These are phyloP conservation scores for Candida pseudoviswanathii DNA, from an alignment of 1,139 yeast genomes.

Conservation along the genomic window DNA sequence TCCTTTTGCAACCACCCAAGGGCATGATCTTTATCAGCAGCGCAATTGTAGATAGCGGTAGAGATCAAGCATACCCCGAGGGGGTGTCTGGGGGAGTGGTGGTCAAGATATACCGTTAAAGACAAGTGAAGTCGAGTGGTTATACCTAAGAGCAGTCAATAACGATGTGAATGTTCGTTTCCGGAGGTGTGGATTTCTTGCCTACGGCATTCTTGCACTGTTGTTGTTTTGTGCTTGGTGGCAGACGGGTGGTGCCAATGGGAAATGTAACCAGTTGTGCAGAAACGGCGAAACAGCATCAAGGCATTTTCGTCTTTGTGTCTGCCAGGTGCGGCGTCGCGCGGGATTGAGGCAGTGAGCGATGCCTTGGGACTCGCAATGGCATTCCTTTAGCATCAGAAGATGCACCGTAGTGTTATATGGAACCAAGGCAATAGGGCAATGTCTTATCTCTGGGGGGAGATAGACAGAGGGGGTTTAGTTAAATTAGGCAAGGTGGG, in stretches of 20 bases:
- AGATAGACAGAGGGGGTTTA: too few species aligned
- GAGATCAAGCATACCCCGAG: too few species aligned
- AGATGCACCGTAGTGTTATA: neutral
- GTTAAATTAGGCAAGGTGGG: too few species aligned
- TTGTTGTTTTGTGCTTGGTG: too few species aligned
- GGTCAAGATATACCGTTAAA: neutral
- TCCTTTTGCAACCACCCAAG: neutral
- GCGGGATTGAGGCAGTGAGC: too few species aligned
- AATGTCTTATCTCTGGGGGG: neutral
- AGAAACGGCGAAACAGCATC: neutral
- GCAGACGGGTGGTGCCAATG: neutral
- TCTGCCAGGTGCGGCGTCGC: too few species aligned
- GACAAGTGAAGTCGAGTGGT: slow-evolving; percentile 3
- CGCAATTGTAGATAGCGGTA: too few species aligned
- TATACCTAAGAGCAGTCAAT: slow-evolving; percentile 2
- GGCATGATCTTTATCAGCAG: too few species aligned
- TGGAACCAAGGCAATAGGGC: neutral
- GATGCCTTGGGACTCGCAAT: neutral
- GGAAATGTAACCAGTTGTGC: neutral
- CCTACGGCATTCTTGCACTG: neutral
- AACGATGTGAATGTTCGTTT: neutral
- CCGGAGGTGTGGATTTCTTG: neutral
- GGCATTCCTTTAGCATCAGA: slow-evolving; percentile 5
- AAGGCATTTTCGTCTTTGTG: neutral
- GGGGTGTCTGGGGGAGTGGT: neutral